Conservation (phyloP, 345 rosid species). For the Cardamine chenopodiifolia region DNA sequence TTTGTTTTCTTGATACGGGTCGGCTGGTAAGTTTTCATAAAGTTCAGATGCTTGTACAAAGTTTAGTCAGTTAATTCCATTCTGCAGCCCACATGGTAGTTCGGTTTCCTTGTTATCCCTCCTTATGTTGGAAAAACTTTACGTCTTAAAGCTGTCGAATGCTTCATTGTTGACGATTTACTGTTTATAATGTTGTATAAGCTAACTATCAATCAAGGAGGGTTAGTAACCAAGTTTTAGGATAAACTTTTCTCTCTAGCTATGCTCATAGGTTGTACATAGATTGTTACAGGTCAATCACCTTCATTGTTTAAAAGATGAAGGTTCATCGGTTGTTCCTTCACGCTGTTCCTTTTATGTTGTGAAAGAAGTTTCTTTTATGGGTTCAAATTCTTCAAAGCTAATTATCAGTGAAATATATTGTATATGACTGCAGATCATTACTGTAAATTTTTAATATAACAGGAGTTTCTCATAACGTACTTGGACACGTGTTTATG, state of each 20-base stretch:
- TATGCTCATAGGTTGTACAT: background rate
- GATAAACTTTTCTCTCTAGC: background rate
- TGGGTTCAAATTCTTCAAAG: background rate
- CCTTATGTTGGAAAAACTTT: background rate
- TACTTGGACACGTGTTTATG: slow-evolving; percentile 33
- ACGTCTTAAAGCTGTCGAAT: background rate
- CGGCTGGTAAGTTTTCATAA: slow-evolving; percentile 70
- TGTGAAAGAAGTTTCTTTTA: slow-evolving; percentile 17
- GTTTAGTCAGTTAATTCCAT: background rate
- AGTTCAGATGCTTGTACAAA: slow-evolving; percentile 22
- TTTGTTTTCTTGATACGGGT: slow-evolving; percentile 86
- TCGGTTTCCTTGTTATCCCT: background rate
- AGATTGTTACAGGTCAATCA: slow-evolving; percentile 10
- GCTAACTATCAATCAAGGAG: background rate
- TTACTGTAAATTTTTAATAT: slow-evolving; percentile 9
- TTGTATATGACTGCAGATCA: slow-evolving; percentile 10
- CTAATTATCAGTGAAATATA: slow-evolving; percentile 6
- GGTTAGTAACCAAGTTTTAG: background rate
- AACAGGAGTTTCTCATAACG: slow-evolving; percentile 22
- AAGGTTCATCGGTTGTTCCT: slow-evolving; percentile 7
- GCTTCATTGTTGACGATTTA: background rate
- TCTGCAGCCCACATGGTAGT: background rate
- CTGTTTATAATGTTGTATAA: background rate
- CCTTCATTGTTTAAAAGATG: slow-evolving; percentile 15
- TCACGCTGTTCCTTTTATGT: background rate